Evolutionary conservation across 192 early-diverging fungal genomes (phyloP).

Genomic region (Piromyces finnis): DNA sequence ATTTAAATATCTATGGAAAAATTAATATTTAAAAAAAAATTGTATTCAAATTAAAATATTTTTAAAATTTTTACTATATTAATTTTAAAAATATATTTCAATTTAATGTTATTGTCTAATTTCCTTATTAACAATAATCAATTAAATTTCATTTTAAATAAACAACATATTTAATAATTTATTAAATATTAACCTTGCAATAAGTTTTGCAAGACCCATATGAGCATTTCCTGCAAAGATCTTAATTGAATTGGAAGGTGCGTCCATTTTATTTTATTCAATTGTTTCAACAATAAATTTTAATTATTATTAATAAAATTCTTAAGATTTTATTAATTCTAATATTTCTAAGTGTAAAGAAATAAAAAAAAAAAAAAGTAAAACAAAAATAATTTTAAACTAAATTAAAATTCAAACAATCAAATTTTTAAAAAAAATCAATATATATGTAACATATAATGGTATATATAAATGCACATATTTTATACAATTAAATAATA

Average conservation of each 20-base stretch:
- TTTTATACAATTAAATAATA: too few species aligned
- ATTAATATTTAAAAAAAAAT: too few species aligned
- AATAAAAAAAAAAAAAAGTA: neutral
- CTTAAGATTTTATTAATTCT: neutral
- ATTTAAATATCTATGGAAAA: too few species aligned
- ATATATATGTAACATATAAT: neutral
- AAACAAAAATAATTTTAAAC: neutral
- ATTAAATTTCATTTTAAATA: too few species aligned
- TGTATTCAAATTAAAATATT: too few species aligned
- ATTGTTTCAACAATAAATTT: neutral
- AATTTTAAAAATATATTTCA: too few species aligned
- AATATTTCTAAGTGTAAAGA: neutral
- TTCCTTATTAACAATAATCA: too few species aligned
- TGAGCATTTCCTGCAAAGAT: constrained; percentile 95
- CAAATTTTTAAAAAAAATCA: neutral
- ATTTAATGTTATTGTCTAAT: too few species aligned
- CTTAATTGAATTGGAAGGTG: constrained; percentile 75
- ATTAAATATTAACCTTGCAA: constrained; percentile 56
- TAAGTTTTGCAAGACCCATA: constrained; percentile 71
- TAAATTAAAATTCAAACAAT: neutral
- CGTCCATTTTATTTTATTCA: neutral
- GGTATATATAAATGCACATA: too few species aligned
- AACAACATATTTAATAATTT: too few species aligned
- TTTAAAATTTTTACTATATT: too few species aligned
- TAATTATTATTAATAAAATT: neutral